Base-by-base conservation (phyloP, 2,329 filamentous ascomycete genomes). In the Cordyceps militaris region DNA sequence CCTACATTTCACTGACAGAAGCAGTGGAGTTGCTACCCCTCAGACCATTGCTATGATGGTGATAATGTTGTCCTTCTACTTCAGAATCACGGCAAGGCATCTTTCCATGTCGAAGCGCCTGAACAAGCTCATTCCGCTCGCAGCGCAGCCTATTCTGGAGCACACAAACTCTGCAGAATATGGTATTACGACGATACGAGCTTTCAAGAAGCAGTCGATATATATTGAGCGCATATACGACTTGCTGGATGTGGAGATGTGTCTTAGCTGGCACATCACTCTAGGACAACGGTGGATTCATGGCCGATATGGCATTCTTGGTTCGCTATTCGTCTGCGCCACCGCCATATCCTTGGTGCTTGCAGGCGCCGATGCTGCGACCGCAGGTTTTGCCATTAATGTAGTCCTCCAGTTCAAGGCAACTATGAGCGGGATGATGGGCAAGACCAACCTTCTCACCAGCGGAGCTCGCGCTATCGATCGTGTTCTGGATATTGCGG, bases 171-270 rank as follows among this genome's bases (percentile, higher is more conserved):
- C 58, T n/a, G 16, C 49, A 28, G 47, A 47, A 13, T 47, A 49
- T 13, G 60, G 58, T 5, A 21, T 61, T 7, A 11, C 28, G 30
- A 61, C 58, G 10, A 61, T 61, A 11, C 50, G 60, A 43, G 60
- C 58, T 7, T 61, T 60, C 26, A 43, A 38, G 2, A 61, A 40
- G 32, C 21, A 14, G n/a, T 16, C 36, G 8, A 13, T n/a, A 2
- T 58, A 60, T 40, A 23, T 52, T 16, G 34, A 59, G 11, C 40
- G 51, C 14, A 61, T 61, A 50, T 11, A 59, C 23, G 57, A 59
- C 4, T 19, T 54, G 1, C 21, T 60, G 26, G 56, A 60, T 43
- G 30, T 26, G 30, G 51, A 50, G 5, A 26, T 49, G 23, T 4
- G 28, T 4, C 7, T 59, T 14, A 54, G 52, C 26, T 56, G 57